Base-by-base conservation (phyloP, 306 rosid genomes). In the Parietaria judaica region DNA sequence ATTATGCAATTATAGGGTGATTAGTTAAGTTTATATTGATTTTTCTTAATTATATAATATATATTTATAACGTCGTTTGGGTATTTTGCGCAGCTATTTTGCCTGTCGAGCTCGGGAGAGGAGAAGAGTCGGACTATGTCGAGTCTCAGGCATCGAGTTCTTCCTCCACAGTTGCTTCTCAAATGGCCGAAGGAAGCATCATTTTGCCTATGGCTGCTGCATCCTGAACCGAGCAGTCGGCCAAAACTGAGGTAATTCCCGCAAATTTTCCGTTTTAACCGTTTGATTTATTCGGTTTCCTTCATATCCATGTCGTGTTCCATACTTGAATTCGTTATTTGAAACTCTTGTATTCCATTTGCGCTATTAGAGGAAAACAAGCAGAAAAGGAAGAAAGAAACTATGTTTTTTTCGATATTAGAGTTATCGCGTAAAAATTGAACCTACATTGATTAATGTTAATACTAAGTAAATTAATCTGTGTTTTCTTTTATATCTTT, bases 171-270 rank as follows among this genome's bases (percentile, higher is more conserved):
- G n/a, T 62, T 92, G 69, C 90, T 92, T 73, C 81, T 79, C 70
- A 92, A 88, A 70, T 92, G 99, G 95, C 90, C 96, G 16, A 92
- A 86, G 78, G 95, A 86, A 84, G 99, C 99, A 76, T 86, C 96
- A 13, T 92, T 86, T 86, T 88, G 99, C 78, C 78, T 92, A 72
- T 86, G 84, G 96, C 77, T 92, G 67, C 87, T 92, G 48, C 99
- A 92, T 68, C 99, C 99, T 0, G 96, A 92, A 65, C 95, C 96
- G 39, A 78, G 67, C 60, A 79, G 87, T 63, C 90, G 99, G 58
- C 99, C 96, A 36, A 82, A 86, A 53, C 71, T 82, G 15, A 84
- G 96, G 99, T 92, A 74, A 72, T 61, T 70, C 63, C 14, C 35
- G 11, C 11, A 36, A 65, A 51, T 45, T 5, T 41, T 41, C 9